phyloP scores from a whole-genome alignment of 2,329 filamentous ascomycete species.

The Hypoxylon sp. region DNA sequence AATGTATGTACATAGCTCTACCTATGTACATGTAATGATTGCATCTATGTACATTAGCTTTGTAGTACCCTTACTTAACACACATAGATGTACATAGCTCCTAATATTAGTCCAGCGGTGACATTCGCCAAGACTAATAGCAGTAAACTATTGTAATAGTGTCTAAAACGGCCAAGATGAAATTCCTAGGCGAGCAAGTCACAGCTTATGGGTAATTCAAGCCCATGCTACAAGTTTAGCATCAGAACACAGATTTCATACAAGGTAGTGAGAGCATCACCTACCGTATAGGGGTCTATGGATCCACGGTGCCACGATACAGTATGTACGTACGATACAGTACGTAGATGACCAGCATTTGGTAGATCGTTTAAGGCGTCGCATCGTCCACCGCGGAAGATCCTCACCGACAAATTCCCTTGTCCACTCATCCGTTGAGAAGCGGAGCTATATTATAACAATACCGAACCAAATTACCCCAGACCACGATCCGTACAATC shows the following conservation, averaged over 20 bases:
- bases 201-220: conserved; percentile 16
- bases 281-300: background rate
- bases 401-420: conserved; percentile 39
- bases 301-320: conserved; percentile 3
- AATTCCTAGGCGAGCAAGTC: conserved; percentile 23
- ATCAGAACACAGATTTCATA: conserved; percentile 27
- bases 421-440: conserved; percentile 42
- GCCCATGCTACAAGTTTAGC: conserved; percentile 28
- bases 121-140: conserved; percentile 31
- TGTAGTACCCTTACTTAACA: conserved; percentile 2
- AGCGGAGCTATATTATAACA: conserved; percentile 20
- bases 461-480: conserved; percentile 33
- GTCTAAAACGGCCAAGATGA: conserved; percentile 37
- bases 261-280: conserved; percentile 6
- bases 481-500: conserved; percentile 34
- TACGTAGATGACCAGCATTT: conserved; percentile 37
- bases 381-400: conserved; percentile 14
- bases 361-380: conserved; percentile 28
- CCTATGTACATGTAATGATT: background rate
- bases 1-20: background rate
- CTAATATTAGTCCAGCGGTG: conserved; percentile 31
- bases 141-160: conserved; percentile 23
- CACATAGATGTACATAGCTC: background rate
- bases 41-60: conserved; percentile 1
- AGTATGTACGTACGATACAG: no score